Percentiles rank a stretch among this genome's conserved stretches.
Evolutionary conservation across 2,329 filamentous ascomycete species (phyloP).

Genomic region (Clonostachys sp.): DNA sequence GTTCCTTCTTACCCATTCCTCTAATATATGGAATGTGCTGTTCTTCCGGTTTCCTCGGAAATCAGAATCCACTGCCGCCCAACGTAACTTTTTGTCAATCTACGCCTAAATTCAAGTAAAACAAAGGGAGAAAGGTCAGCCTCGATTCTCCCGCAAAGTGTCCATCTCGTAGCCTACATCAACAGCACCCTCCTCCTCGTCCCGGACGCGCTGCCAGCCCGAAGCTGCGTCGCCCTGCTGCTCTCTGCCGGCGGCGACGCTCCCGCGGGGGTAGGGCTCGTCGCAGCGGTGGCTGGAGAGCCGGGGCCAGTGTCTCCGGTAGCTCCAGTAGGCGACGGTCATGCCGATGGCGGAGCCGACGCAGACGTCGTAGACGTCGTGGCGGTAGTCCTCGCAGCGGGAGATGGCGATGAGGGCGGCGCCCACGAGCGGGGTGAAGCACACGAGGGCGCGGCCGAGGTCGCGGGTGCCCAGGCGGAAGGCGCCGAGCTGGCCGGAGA

Average conservation of each 20-base stretch:
- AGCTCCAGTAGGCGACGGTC: conserved; percentile 59
- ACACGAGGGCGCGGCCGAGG: conserved; percentile 51
- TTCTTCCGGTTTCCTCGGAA: too few relatives aligned
- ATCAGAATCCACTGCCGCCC: too few relatives aligned
- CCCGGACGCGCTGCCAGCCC: conserved; percentile 38
- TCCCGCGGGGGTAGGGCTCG: conserved; percentile 45
- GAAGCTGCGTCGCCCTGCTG: conserved; percentile 13
- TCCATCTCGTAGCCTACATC: conserved; percentile 19
- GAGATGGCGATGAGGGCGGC: conserved; percentile 66
- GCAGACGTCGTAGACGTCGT: conserved; percentile 67
- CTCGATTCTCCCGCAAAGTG: background rate
- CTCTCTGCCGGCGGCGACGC: conserved; percentile 16
- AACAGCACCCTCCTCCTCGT: conserved; percentile 40
- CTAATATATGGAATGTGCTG: too few relatives aligned
- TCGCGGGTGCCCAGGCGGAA: conserved; percentile 44
- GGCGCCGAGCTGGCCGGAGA: conserved; percentile 62
- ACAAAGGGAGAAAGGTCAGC: background rate
- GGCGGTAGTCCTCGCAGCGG: conserved; percentile 65
- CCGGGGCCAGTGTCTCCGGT: conserved; percentile 58
- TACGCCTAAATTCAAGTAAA: too few relatives aligned
- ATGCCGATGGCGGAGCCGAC: conserved; percentile 57
- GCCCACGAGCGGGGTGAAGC: conserved; percentile 53
- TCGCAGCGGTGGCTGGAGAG: conserved; percentile 47
- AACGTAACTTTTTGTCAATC: too few relatives aligned
- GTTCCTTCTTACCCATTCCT: too few relatives aligned